Evolutionary conservation across 1,284 basidiomycete species (phyloP).

Genomic region (Mycena citricolor): DNA sequence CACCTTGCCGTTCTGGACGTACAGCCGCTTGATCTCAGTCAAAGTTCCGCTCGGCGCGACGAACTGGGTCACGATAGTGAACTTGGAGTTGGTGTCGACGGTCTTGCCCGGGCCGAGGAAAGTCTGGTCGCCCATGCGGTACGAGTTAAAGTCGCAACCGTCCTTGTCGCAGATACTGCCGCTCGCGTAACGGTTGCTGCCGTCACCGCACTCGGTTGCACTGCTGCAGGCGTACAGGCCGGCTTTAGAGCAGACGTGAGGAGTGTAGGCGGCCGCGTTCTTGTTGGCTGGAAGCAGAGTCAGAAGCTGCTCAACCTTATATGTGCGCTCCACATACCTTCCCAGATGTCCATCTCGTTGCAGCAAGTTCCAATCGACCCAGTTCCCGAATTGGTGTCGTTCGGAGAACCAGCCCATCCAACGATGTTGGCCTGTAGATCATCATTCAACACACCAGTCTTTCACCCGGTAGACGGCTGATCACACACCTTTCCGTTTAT

Average conservation of each 20-base stretch:
- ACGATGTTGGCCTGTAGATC: constrained; percentile 40
- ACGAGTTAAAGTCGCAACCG: constrained; percentile 61
- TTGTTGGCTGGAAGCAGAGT: no score
- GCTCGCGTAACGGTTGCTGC: constrained; percentile 36
- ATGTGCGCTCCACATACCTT: no score
- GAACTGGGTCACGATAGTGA: constrained; percentile 45
- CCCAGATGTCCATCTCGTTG: constrained; percentile 55
- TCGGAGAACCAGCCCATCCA: constrained; percentile 35
- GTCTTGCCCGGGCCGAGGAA: constrained; percentile 48
- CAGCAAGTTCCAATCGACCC: constrained; percentile 46
- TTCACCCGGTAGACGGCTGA: background rate
- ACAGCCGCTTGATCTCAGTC: constrained; percentile 52
- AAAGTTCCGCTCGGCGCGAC: constrained; percentile 44
- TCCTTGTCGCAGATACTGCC: constrained; percentile 46
- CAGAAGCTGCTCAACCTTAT: no score
- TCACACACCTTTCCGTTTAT: constrained; percentile 47
- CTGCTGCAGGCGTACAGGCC: constrained; percentile 31
- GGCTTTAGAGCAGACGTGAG: constrained; percentile 45
- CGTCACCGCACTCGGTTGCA: constrained; percentile 35
- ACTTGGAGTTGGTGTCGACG: constrained; percentile 42
- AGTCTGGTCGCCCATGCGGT: constrained; percentile 48
- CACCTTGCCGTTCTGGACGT: constrained; percentile 52
- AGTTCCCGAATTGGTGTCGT: constrained; percentile 26
- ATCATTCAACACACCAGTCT: background rate
- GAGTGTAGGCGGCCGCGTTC: constrained; percentile 45